These are phyloP conservation scores for Nicotiana sylvestris DNA, from an alignment of 257 asterid species.

Conservation along the genomic window DNA sequence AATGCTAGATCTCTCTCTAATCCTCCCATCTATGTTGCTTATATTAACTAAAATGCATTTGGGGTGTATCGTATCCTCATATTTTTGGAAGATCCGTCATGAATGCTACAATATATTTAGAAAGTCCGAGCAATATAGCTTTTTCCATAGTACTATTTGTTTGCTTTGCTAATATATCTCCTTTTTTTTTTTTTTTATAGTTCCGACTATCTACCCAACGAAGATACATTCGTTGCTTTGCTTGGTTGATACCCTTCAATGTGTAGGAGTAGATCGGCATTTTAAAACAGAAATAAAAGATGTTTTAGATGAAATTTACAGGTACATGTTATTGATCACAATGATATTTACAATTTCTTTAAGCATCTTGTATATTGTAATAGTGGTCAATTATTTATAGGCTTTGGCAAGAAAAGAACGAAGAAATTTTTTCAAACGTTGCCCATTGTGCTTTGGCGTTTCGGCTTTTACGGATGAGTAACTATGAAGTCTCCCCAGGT, in stretches of 20 bases:
- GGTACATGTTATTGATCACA: background rate
- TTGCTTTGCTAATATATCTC: background rate
- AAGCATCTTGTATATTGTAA: background rate
- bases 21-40: no score
- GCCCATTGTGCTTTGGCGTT: constrained; percentile 36
- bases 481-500: constrained; percentile 32
- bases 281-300: constrained; percentile 14
- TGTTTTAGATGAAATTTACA: constrained; percentile 23
- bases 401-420: constrained; percentile 26
- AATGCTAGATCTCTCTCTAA: no score
- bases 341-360: background rate
- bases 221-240: constrained; percentile 11
- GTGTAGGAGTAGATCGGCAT: constrained; percentile 26
- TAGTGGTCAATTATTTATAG: background rate
- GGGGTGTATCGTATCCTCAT: no score
- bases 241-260: constrained; percentile 26
- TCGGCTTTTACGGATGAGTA: constrained; percentile 30
- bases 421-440: constrained; percentile 17
- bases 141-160: no score
- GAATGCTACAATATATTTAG: no score
- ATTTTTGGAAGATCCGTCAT: no score
- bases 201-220: constrained; percentile 25
- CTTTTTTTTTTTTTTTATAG: background rate
- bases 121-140: no score
- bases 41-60: no score